Base-by-base conservation (phyloP, 805 yeast genomes). In the Kodamaea sagamina region DNA sequence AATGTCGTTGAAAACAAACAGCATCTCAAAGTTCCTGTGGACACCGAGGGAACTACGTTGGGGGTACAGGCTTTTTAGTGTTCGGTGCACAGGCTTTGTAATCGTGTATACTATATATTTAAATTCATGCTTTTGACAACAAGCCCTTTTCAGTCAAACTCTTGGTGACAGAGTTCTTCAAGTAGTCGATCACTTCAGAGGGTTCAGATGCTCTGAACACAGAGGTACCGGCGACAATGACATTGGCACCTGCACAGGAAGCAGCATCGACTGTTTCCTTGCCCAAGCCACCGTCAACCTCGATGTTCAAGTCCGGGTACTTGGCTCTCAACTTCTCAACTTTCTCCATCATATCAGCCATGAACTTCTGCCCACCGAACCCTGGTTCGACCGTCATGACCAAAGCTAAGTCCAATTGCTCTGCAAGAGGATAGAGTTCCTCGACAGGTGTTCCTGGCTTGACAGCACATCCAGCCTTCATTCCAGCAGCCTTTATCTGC, bases 371-470 rank as follows among this genome's bases (percentile, higher is more conserved):
- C 36, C 99, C 99, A 16, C 99, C 99, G 62, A 93, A 92, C 0
- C 99, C 99, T 10, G 99, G 99, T 69, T 93, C 99, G 26, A 93
- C 98, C 2, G 99, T 93, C 98, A 92, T 93, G 32, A 93, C 84
- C 46, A 93, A 74, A n/a, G 88, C 90, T 97, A 92, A 88, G 63
- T 93, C 98, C 53, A 92, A 73, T 44, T 78, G 71, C 37, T 83
- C 84, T 18, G 84, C 92, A 47, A 87, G 68, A 21, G 87, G 90
- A 55, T 73, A 82, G 32, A 90, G 75, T 2, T 79, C 95, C 46
- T 85, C 93, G 16, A 87, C 93, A 0, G 90, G 80, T 1, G 99
- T 93, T 32, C 84, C 86, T 44, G 99, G 99, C 66, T 92, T 92
- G 54, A 93, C 75, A 6, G 98, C 96, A 67, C 95, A 84, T 0